These are phyloP conservation scores for Cryptococcus sp. DNA, from an alignment of 1,284 basidiomycete species.

Conservation along the genomic window DNA sequence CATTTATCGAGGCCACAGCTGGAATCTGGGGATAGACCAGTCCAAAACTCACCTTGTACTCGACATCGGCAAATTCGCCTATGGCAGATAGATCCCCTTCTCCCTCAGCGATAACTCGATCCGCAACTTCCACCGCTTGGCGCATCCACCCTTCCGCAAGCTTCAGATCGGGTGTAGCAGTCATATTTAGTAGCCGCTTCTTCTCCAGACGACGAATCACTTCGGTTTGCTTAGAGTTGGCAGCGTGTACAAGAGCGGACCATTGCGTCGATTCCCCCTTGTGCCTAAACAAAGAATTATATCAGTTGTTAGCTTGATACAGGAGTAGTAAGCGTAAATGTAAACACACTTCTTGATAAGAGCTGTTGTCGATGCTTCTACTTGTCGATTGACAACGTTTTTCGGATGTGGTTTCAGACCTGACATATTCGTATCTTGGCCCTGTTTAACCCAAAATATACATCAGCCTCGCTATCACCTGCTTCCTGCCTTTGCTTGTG, in stretches of 20 bases:
- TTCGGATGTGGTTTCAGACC: slow-evolving; percentile 43
- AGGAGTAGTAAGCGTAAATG: neutral
- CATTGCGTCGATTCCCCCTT: slow-evolving; percentile 49
- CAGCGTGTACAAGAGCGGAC: slow-evolving; percentile 33
- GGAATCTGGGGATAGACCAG: neutral
- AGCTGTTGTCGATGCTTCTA: slow-evolving; percentile 33
- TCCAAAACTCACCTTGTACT: slow-evolving; percentile 43
- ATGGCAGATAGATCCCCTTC: slow-evolving; percentile 27
- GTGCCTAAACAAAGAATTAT: slow-evolving; percentile 24
- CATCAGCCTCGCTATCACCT: no score
- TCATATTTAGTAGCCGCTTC: slow-evolving; percentile 16
- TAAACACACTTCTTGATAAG: slow-evolving; percentile 28
- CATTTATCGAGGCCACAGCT: neutral
- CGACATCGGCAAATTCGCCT: slow-evolving; percentile 48
- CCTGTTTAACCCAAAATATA: slow-evolving; percentile 3
- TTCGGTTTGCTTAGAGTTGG: slow-evolving; percentile 37
- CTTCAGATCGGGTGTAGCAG: slow-evolving; percentile 28
- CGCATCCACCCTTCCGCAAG: slow-evolving; percentile 38
- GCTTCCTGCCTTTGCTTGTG: no score
- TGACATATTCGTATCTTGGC: slow-evolving; percentile 18
- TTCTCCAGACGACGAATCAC: slow-evolving; percentile 15
- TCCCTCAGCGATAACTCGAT: slow-evolving; percentile 34
- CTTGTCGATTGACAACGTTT: slow-evolving; percentile 47
- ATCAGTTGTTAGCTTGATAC: neutral
- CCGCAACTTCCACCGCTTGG: slow-evolving; percentile 34